Conservation (phyloP, 2,329 filamentous ascomycete genomes). For the Cylindrodendrum hubeiense region DNA sequence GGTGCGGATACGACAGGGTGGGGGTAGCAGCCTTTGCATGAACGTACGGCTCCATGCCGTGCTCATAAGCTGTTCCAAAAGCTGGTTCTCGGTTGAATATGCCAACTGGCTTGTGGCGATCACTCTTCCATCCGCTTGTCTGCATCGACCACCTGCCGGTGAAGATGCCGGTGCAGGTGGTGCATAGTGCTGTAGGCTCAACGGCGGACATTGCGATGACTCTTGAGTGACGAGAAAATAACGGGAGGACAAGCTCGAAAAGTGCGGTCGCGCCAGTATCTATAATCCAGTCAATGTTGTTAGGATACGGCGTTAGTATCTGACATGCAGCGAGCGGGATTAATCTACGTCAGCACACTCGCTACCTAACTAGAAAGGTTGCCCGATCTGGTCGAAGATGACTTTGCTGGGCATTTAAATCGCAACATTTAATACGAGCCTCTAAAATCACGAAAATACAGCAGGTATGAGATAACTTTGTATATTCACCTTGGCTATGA, state of each 20-base stretch:
- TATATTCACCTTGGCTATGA: neutral
- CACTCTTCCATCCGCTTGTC: neutral
- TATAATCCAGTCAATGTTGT: too few species aligned
- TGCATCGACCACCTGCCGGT: neutral
- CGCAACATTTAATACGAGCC: neutral
- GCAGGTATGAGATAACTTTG: neutral
- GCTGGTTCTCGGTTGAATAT: neutral
- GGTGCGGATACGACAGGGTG: constrained; percentile 7
- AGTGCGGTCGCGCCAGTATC: too few species aligned
- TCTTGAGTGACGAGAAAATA: too few species aligned
- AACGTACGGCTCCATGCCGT: constrained; percentile 5
- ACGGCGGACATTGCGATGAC: neutral
- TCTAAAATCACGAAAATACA: neutral
- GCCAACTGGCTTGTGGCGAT: neutral
- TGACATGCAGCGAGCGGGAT: too few species aligned
- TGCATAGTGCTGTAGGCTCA: neutral
- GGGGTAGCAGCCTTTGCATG: neutral
- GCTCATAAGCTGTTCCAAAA: constrained; percentile 1
- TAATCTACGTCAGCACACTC: too few species aligned
- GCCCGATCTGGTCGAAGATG: too few species aligned
- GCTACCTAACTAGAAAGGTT: too few species aligned
- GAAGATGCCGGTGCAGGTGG: constrained; percentile 9
- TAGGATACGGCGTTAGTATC: too few species aligned
- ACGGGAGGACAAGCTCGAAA: too few species aligned
- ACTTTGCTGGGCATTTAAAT: too few species aligned